phyloP scores from a whole-genome alignment of 2,329 filamentous ascomycete genomes.

The Orbilia javanica region DNA sequence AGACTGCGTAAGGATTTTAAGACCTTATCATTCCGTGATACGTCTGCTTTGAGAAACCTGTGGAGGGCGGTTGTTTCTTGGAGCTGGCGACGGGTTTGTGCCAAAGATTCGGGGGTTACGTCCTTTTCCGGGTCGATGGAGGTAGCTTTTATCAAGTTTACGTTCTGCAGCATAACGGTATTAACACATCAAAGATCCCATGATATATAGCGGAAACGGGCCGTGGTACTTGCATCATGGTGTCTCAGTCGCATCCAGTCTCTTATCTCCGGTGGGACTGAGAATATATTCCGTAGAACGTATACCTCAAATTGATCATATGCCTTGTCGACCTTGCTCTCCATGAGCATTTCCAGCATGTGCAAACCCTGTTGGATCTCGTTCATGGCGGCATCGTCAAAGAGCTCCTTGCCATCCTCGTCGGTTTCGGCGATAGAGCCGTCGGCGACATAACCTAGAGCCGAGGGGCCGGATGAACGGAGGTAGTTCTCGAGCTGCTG shows the following conservation, averaged over 20 bases:
- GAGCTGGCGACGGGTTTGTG: constrained; percentile 45
- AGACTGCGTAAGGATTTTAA: constrained; percentile 30
- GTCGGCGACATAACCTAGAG: constrained; percentile 80
- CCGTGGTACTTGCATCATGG: constrained; percentile 74
- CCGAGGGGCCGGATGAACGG: constrained; percentile 77
- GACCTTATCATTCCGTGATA: constrained; percentile 37
- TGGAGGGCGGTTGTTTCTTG: constrained; percentile 57
- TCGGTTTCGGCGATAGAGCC: constrained; percentile 68
- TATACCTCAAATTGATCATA: constrained; percentile 92
- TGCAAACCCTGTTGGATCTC: constrained; percentile 92
- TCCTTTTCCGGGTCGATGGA: constrained; percentile 46
- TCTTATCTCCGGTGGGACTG: constrained; percentile 77
- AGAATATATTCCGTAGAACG: constrained; percentile 85
- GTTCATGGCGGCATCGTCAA: constrained; percentile 69
- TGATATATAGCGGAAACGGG: background rate
- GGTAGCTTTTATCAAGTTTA: constrained; percentile 42
- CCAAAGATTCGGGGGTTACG: constrained; percentile 47
- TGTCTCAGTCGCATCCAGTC: constrained; percentile 85
- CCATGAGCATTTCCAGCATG: constrained; percentile 84
- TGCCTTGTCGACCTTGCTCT: constrained; percentile 83
- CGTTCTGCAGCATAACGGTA: constrained; percentile 27
- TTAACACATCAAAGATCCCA: background rate
- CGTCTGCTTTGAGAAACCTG: constrained; percentile 42
- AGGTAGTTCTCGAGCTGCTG: constrained; percentile 88
- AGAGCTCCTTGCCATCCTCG: constrained; percentile 64